A percentile compares a stretch with the other conserved stretches of the same genome.
phyloP scores from a whole-genome alignment of 2,329 filamentous ascomycete species.

The Tolypocladium ovalisporum region DNA sequence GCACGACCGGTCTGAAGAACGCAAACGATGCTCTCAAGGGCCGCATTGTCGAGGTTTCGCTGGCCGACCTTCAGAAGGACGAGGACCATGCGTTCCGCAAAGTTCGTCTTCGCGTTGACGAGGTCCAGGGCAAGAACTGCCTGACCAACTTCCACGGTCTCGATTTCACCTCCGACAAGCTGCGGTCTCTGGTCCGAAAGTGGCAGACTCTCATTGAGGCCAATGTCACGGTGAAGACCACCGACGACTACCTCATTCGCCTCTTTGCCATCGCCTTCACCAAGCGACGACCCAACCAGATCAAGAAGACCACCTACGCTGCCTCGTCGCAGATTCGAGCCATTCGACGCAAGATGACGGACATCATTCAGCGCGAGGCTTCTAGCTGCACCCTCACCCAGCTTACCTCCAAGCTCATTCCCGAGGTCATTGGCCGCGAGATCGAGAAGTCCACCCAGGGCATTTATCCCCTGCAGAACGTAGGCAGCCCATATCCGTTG shows the following conservation, averaged over 20 bases:
- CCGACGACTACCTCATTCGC: constrained; percentile 98
- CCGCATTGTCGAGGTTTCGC: constrained; percentile 96
- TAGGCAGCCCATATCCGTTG: constrained; percentile 33
- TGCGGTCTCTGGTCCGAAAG: constrained; percentile 97
- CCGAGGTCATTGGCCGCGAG: constrained; percentile 97
- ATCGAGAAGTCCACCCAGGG: constrained; percentile 99
- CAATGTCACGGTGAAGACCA: constrained; percentile 99
- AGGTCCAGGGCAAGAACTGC: constrained; percentile 99
- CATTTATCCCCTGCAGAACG: constrained; percentile 99
- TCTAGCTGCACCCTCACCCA: constrained; percentile 88
- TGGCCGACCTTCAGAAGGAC: constrained; percentile 98
- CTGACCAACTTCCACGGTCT: constrained; percentile 99
- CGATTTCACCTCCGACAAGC: constrained; percentile 99
- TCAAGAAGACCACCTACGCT: constrained; percentile 99
- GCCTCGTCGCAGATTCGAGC: constrained; percentile 92
- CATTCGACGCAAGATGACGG: constrained; percentile 99
- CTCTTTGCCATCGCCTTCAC: constrained; percentile 99
- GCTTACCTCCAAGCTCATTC: constrained; percentile 97
- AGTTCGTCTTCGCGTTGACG: constrained; percentile 96
- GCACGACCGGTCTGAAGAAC: constrained; percentile 99
- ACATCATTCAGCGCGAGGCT: constrained; percentile 97
- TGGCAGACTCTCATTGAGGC: constrained; percentile 99
- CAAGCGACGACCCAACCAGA: constrained; percentile 98
- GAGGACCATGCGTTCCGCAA: constrained; percentile 99
- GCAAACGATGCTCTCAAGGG: constrained; percentile 99